Evolutionary conservation across 495 filamentous ascomycete genomes (phyloP).

Genomic region (Xylaria cubensis): DNA sequence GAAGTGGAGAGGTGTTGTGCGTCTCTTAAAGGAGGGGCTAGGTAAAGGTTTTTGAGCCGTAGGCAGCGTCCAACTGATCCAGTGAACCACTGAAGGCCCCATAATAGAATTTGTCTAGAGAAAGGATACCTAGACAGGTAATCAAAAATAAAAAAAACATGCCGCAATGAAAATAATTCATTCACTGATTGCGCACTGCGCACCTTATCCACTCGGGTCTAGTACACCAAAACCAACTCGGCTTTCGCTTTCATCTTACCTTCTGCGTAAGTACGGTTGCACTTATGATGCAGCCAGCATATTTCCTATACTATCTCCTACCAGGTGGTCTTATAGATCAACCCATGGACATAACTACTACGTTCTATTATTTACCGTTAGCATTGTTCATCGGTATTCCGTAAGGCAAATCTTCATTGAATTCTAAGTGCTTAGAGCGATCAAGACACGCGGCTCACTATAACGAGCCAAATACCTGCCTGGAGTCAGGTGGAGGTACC

Average conservation of each 20-base stretch:
- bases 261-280: background rate
- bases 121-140: background rate
- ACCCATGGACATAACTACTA: too few relatives aligned
- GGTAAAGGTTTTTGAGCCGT: conserved; percentile 5
- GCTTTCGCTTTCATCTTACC: background rate
- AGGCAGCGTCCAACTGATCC: conserved; percentile 26
- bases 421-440: background rate
- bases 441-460: background rate
- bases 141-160: conserved; percentile 24
- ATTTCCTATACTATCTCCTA: background rate
- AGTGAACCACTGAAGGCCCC: conserved; percentile 31
- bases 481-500: background rate
- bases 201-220: background rate
- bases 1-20: background rate
- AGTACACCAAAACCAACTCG: background rate
- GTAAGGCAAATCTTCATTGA: background rate
- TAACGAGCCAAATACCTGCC: background rate
- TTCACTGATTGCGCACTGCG: conserved; percentile 28
- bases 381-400: background rate
- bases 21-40: background rate
- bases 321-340: background rate
- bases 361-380: background rate
- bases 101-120: conserved; percentile 26
- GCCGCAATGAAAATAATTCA: conserved; percentile 32
- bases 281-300: background rate